Conservation (phyloP, 2,329 filamentous ascomycete species). For the Xylaria sp. region DNA sequence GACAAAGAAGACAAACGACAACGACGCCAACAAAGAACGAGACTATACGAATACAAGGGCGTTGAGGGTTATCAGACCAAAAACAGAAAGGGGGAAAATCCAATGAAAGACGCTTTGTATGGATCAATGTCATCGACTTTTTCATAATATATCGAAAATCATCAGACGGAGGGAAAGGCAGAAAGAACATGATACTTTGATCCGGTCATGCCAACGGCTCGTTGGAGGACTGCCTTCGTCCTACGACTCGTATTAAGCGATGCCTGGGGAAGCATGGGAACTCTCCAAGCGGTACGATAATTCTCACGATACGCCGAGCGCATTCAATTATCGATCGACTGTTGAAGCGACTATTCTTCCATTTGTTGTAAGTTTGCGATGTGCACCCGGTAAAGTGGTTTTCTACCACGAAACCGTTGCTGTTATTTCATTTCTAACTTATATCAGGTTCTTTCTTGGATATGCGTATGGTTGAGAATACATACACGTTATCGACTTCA, state of each 20-base stretch:
- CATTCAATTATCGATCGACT: conserved; percentile 39
- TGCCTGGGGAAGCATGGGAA: conserved; percentile 28
- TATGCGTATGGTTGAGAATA: conserved; percentile 46
- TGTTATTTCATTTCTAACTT: neutral
- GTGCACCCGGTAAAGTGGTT: neutral
- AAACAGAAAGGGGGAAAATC: neutral
- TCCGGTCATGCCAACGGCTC: conserved; percentile 24
- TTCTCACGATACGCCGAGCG: conserved; percentile 40
- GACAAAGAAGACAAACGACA: neutral
- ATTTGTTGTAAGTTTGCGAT: conserved; percentile 42
- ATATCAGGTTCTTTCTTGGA: conserved; percentile 44
- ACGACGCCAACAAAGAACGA: neutral
- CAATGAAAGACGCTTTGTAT: conserved; percentile 10
- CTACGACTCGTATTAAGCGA: conserved; percentile 32
- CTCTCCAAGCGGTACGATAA: conserved; percentile 42
- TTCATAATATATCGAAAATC: neutral
- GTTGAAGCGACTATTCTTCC: conserved; percentile 42
- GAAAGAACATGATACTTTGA: conserved; percentile 33
- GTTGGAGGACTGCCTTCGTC: conserved; percentile 30
- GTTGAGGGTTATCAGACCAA: neutral
- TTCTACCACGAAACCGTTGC: neutral
- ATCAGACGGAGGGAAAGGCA: conserved; percentile 9
- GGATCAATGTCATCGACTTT: conserved; percentile 16
- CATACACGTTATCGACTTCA: conserved; percentile 46
- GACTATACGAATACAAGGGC: neutral